A percentile compares a stretch with the other conserved stretches of the same genome.
These are phyloP conservation scores for Zygosaccharomyces pseudobailii DNA, from an alignment of 1,139 yeast genomes.

Conservation along the genomic window DNA sequence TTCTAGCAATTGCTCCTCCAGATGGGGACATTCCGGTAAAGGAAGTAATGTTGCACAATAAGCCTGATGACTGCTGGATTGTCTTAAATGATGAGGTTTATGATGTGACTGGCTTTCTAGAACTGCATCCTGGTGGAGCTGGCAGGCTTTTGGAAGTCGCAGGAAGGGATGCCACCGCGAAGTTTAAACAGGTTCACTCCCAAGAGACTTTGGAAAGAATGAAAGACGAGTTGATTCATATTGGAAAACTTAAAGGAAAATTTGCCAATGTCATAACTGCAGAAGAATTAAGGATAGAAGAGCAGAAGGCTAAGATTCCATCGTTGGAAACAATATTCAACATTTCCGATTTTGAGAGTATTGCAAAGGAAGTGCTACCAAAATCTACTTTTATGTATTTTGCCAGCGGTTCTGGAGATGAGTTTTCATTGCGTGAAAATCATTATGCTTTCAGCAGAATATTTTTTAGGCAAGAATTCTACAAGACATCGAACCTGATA, in stretches of 20 bases:
- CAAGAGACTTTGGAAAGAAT: conserved; percentile 59
- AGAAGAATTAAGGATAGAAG: conserved; percentile 51
- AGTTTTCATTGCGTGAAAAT: conserved; percentile 80
- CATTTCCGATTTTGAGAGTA: conserved; percentile 56
- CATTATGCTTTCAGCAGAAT: conserved; percentile 82
- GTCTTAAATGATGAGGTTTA: conserved; percentile 78
- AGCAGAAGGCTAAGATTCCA: conserved; percentile 39
- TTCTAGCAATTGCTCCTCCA: conserved; percentile 1
- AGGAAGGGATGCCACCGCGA: conserved; percentile 85
- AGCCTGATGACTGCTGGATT: conserved; percentile 79
- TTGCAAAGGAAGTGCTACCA: conserved; percentile 73
- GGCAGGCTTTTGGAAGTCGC: conserved; percentile 69
- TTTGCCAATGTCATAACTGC: conserved; percentile 44
- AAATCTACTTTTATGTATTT: conserved; percentile 90
- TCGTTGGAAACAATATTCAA: conserved; percentile 32
- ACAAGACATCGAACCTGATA: conserved; percentile 44
- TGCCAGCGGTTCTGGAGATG: conserved; percentile 89
- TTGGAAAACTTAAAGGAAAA: conserved; percentile 8
- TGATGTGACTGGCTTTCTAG: conserved; percentile 72
- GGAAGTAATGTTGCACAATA: conserved; percentile 55
- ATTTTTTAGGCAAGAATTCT: conserved; percentile 72
- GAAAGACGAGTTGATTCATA: conserved; percentile 6
- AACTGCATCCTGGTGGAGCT: conserved; percentile 86
- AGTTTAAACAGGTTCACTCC: conserved; percentile 84
- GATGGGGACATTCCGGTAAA: conserved; percentile 12